Percentiles rank a stretch among this genome's conserved stretches.
Evolutionary conservation across 805 yeast genomes (phyloP).

Genomic region (Metschnikowia santaceciliae): DNA sequence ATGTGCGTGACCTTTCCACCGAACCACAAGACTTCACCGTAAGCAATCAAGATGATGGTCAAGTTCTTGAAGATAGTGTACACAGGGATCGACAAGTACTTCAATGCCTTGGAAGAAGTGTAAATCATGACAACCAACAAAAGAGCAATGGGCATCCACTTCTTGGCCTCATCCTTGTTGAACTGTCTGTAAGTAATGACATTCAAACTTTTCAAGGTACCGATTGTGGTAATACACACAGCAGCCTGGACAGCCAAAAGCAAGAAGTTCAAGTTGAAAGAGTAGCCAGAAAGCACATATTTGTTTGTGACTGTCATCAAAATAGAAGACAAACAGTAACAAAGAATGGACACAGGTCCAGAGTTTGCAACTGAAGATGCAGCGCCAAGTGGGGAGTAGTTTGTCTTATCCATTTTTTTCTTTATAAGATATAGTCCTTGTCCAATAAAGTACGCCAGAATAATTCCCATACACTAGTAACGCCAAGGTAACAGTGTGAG

Average conservation of each 20-base stretch:
- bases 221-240: conserved; percentile 75
- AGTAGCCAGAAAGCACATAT: conserved; percentile 75
- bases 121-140: conserved; percentile 90
- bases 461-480: conserved; percentile 34
- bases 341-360: conserved; percentile 65
- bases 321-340: conserved; percentile 91
- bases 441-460: conserved; percentile 36
- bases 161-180: conserved; percentile 83
- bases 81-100: conserved; percentile 87
- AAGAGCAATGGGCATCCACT: conserved; percentile 93
- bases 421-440: conserved; percentile 32
- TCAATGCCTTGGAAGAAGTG: conserved; percentile 93
- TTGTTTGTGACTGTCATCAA: conserved; percentile 97
- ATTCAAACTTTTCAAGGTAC: conserved; percentile 66
- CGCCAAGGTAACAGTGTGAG: neutral
- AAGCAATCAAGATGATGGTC: conserved; percentile 94
- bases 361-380: conserved; percentile 43
- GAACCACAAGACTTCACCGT: conserved; percentile 97
- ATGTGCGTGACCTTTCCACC: conserved; percentile 87
- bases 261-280: conserved; percentile 79
- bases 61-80: conserved; percentile 97
- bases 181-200: conserved; percentile 83
- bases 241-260: conserved; percentile 83
- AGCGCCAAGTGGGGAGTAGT: conserved; percentile 21
- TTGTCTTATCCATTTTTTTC: conserved; percentile 35